phyloP scores from a whole-genome alignment of 192 early-diverging fungal species.

The Linnemannia schmuckeri region DNA sequence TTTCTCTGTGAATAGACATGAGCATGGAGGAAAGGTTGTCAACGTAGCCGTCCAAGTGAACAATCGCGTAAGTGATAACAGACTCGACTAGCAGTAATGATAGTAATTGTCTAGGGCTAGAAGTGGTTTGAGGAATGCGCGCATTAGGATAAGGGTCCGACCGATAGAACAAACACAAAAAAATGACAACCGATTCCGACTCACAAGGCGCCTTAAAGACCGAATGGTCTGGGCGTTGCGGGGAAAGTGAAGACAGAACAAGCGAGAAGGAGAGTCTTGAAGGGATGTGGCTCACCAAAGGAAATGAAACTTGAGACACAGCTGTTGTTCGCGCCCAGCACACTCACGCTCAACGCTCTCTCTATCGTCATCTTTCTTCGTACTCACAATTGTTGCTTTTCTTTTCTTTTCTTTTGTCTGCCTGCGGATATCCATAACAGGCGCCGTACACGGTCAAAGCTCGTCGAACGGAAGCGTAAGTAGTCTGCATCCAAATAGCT shows the following conservation, averaged over 20 bases:
- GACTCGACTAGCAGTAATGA: background rate
- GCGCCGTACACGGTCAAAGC: constrained; percentile 38
- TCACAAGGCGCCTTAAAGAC: background rate
- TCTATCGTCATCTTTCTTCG: background rate
- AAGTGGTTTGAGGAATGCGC: background rate
- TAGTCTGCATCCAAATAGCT: background rate
- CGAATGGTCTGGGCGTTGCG: constrained; percentile 6
- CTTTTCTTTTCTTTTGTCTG: background rate
- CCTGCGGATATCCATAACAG: background rate
- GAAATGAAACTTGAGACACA: background rate
- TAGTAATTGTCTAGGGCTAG: background rate
- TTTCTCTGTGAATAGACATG: constrained; percentile 32
- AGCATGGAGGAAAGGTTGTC: constrained; percentile 55
- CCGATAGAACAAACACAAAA: background rate
- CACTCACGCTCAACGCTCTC: background rate
- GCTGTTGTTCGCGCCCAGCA: background rate
- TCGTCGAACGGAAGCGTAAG: constrained; percentile 40
- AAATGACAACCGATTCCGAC: background rate
- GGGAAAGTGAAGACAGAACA: background rate
- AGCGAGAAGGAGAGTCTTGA: background rate
- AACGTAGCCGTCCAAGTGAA: constrained; percentile 51
- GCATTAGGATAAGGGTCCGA: background rate
- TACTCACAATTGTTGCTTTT: background rate
- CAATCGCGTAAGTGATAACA: constrained; percentile 11
- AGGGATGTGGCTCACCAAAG: background rate